Evolutionary conservation across 352 stramenopile species (phyloP).

Genomic region (Globisporangium middletonii): DNA sequence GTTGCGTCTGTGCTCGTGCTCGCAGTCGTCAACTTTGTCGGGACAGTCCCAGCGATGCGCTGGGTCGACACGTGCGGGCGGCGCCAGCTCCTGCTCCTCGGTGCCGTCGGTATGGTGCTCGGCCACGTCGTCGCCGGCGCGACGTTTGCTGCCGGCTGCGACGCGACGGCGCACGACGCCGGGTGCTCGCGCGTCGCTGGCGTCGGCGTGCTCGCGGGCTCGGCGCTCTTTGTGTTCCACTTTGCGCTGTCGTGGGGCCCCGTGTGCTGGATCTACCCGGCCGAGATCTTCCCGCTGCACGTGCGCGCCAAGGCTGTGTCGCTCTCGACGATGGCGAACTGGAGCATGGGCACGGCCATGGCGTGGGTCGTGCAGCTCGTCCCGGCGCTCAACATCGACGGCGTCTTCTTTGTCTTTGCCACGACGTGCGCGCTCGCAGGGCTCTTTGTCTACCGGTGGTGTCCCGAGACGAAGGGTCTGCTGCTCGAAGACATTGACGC

Average conservation of each 20-base stretch:
- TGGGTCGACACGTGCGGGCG: slow-evolving; percentile 33
- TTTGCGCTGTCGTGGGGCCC: slow-evolving; percentile 53
- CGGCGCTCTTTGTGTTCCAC: slow-evolving; percentile 39
- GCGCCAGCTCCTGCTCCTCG: slow-evolving; percentile 26
- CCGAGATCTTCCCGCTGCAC: slow-evolving; percentile 53
- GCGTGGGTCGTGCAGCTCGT: slow-evolving; percentile 42
- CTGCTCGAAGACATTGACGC: slow-evolving; percentile 58
- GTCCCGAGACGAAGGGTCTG: slow-evolving; percentile 48
- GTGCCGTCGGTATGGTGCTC: slow-evolving; percentile 30
- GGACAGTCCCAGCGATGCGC: slow-evolving; percentile 30
- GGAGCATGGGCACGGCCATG: slow-evolving; percentile 30
- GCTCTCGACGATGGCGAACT: slow-evolving; percentile 32
- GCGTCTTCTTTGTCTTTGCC: slow-evolving; percentile 44
- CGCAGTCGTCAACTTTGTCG: slow-evolving; percentile 24
- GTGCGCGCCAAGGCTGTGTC: slow-evolving; percentile 45
- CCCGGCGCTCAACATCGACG: slow-evolving; percentile 34
- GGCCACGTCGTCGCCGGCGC: slow-evolving; percentile 13
- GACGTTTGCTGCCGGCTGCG: not conserved
- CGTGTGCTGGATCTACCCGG: slow-evolving; percentile 51
- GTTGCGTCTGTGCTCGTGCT: slow-evolving; percentile 17
- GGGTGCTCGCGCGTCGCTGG: slow-evolving; percentile 12
- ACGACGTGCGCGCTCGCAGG: slow-evolving; percentile 33
- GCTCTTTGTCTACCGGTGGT: slow-evolving; percentile 49
- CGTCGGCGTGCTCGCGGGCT: slow-evolving; percentile 23
- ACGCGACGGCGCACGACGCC: not conserved